These are phyloP conservation scores for Leccinum variabile DNA, from an alignment of 1,284 basidiomycete genomes.

Conservation along the genomic window DNA sequence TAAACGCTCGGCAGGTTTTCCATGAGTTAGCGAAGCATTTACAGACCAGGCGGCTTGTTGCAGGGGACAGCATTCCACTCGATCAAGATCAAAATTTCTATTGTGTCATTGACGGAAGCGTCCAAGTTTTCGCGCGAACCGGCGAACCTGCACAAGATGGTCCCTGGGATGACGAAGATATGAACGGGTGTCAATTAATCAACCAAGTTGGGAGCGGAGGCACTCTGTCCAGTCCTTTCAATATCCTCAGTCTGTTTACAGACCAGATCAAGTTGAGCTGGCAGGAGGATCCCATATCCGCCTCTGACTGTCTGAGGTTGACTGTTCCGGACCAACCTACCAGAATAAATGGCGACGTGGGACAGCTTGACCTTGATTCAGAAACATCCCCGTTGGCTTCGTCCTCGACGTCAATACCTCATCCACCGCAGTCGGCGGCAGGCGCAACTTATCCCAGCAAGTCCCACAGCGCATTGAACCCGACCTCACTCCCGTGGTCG, in stretches of 20 bases:
- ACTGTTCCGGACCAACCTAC: constrained; percentile 32
- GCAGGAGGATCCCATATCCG: constrained; percentile 54
- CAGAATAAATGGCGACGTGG: constrained; percentile 61
- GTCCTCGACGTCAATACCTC: constrained; percentile 66
- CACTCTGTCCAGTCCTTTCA: constrained; percentile 93
- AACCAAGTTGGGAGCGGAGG: constrained; percentile 94
- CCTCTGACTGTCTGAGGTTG: constrained; percentile 21
- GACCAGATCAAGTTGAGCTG: constrained; percentile 95
- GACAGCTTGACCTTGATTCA: constrained; percentile 51
- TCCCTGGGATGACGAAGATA: constrained; percentile 78
- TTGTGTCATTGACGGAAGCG: constrained; percentile 90
- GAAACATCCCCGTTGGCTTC: constrained; percentile 50
- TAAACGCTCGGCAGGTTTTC: too few species aligned
- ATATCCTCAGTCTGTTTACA: constrained; percentile 90
- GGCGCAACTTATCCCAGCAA: constrained; percentile 29
- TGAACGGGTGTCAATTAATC: constrained; percentile 91
- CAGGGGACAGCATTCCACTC: constrained; percentile 87
- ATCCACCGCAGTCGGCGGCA: constrained; percentile 39
- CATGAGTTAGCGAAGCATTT: too few species aligned
- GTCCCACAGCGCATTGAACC: constrained; percentile 14
- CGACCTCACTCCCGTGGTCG: constrained; percentile 26
- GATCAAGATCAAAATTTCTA: constrained; percentile 94
- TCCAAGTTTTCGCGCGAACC: constrained; percentile 80
- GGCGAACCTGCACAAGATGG: constrained; percentile 53
- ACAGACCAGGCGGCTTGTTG: constrained; percentile 45